Base-by-base conservation (phyloP, 1,284 basidiomycete species). In the Irpex sp. region DNA sequence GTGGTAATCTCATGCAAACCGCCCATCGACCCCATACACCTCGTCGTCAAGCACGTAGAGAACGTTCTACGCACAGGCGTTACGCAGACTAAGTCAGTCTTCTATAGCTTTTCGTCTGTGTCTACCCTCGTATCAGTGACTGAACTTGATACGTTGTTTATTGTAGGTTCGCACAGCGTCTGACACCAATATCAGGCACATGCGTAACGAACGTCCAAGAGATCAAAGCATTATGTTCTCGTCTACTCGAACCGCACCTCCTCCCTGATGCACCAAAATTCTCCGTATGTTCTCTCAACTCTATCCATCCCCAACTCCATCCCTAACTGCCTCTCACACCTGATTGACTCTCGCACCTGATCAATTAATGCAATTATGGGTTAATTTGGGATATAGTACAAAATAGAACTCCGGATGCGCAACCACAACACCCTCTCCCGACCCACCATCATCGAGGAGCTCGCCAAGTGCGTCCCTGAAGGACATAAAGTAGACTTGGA, bases 1-100 rank as follows among this genome's bases (percentile, higher is more conserved):
- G 77, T 92, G 19, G 93, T 92, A 73, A 89, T 94, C 59, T 86
- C 89, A 6, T 92, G 89, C 74, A 88, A 84, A 73, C 78, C 85
- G 2, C 92, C 92, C 0, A 79, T 92, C 38, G 87, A 93, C 70
- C 91, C 92, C 0, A 87, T 93, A n/a, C 76, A 83, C 65, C 76
- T 94, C 8, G 83, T 91, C n/a, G 71, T 82, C 37, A 82, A 81
- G 52, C 85, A 92, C 68, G 78, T 92, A 4, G 77, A 85, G 62
- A 85, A 85, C 60, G 82, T 93, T 1, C 75, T 85, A 63, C 75
- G 74, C 17, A 88, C 87, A 0, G 90, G 89, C 1, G 75, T 85
- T 4, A 83, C 88, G 1, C 81, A 82, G 55, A 92, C 91, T 52
- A 81, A 85, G 92, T 89, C 69, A 38, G 78, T 54, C 0, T 13